These are phyloP conservation scores for Pythium insidiosum DNA, from an alignment of 352 stramenopile species.

Conservation along the genomic window DNA sequence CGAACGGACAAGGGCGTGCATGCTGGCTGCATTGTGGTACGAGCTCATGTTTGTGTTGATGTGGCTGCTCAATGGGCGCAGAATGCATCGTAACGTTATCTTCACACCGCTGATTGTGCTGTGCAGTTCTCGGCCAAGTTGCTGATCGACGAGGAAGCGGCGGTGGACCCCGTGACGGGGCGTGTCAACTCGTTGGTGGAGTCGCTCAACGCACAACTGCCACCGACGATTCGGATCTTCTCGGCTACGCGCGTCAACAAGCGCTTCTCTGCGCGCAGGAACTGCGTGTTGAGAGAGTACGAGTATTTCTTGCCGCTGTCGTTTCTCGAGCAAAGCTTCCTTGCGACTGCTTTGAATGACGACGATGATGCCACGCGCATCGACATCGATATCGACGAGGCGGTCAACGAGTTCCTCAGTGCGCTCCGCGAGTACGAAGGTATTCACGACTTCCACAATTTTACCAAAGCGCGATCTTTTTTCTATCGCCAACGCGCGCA, in stretches of 20 bases:
- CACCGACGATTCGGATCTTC: conserved; percentile 79
- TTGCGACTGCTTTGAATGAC: conserved; percentile 16
- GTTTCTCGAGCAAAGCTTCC: conserved; percentile 45
- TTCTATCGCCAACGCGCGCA: conserved; percentile 67
- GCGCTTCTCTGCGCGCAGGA: conserved; percentile 82
- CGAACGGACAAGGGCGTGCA: conserved; percentile 91
- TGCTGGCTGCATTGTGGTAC: conserved; percentile 82
- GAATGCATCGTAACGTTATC: neutral
- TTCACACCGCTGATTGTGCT: neutral
- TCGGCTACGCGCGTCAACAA: conserved; percentile 86
- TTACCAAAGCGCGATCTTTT: conserved; percentile 70
- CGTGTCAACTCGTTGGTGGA: conserved; percentile 51
- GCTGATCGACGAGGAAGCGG: conserved; percentile 67
- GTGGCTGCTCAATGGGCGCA: no score
- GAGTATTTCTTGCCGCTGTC: conserved; percentile 87
- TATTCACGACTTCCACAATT: conserved; percentile 90
- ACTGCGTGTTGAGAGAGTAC: conserved; percentile 86
- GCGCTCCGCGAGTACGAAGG: conserved; percentile 68
- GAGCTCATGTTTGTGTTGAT: conserved; percentile 11
- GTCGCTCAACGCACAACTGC: conserved; percentile 71
- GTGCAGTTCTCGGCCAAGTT: conserved; percentile 82
- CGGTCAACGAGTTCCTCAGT: conserved; percentile 33
- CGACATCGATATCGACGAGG: no score
- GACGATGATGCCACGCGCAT: conserved; percentile 33
- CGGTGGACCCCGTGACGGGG: conserved; percentile 44